Percentiles rank a stretch among this genome's conserved stretches.
Conservation (phyloP, 148 eudicot genomes). For the Limonium bicolor region DNA sequence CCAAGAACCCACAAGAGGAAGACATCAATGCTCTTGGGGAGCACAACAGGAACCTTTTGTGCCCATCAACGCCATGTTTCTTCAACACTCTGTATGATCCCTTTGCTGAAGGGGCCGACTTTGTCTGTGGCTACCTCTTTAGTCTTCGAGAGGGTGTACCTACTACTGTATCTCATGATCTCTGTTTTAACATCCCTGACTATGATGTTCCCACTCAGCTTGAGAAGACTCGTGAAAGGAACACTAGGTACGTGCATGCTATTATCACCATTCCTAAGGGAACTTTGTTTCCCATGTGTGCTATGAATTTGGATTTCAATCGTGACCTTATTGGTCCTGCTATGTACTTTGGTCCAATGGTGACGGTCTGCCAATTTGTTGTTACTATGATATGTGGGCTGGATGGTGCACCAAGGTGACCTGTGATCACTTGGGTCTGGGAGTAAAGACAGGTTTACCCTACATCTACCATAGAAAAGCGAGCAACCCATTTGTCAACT, state of each 20-base stretch:
- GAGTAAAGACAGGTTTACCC: slow-evolving; percentile 48
- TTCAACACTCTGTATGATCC: slow-evolving; percentile 62
- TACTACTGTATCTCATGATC: slow-evolving; percentile 53
- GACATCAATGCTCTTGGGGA: no score
- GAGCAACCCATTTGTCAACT: slow-evolving; percentile 47
- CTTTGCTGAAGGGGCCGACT: slow-evolving; percentile 47
- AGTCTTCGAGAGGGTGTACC: slow-evolving; percentile 47
- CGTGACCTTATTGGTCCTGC: slow-evolving; percentile 53
- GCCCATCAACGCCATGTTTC: slow-evolving; percentile 46
- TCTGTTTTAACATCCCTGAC: slow-evolving; percentile 60
- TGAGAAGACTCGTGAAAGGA: slow-evolving; percentile 55
- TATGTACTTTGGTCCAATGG: no score
- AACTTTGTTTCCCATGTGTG: slow-evolving; percentile 55
- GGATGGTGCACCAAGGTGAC: slow-evolving; percentile 16
- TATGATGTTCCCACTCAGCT: slow-evolving; percentile 64
- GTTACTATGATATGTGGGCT: no score
- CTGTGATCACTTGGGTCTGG: slow-evolving; percentile 46
- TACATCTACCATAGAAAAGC: slow-evolving; percentile 60
- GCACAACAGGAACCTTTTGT: slow-evolving; percentile 50
- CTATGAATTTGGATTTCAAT: slow-evolving; percentile 50
- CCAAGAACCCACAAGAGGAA: slow-evolving; percentile 44
- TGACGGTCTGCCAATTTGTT: slow-evolving; percentile 59
- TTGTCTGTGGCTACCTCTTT: slow-evolving; percentile 61
- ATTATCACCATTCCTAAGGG: slow-evolving; percentile 49
- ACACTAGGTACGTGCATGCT: slow-evolving; percentile 53